These are phyloP conservation scores for Tetrastigma voinierianum DNA, from an alignment of 164 flowering plant genomes.

Conservation along the genomic window DNA sequence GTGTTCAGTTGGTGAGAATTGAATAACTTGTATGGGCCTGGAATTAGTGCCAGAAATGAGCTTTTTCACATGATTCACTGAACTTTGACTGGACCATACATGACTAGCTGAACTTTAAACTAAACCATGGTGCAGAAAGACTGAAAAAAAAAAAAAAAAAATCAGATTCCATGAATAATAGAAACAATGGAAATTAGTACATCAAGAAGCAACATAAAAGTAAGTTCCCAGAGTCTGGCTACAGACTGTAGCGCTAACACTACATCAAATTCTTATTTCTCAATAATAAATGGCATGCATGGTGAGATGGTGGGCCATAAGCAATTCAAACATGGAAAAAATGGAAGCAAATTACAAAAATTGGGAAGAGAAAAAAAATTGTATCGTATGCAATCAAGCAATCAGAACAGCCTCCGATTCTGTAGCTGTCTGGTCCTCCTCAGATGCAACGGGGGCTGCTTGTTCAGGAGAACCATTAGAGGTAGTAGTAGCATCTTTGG, in stretches of 20 bases:
- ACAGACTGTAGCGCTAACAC: constrained; percentile 5
- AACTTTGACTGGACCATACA: neutral
- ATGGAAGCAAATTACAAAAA: constrained; percentile 1
- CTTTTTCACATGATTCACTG: no score
- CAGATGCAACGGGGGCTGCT: constrained; percentile 30
- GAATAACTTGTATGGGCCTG: no score
- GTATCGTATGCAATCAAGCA: constrained; percentile 21
- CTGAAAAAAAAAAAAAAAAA: no score
- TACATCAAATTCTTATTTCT: constrained; percentile 25
- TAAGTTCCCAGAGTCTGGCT: neutral
- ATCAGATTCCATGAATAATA: neutral
- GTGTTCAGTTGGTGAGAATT: no score
- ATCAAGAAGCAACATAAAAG: constrained; percentile 9
- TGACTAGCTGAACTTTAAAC: neutral
- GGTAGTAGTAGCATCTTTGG: constrained; percentile 31
- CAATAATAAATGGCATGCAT: constrained; percentile 16
- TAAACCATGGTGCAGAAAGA: no score
- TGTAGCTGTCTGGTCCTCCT: constrained; percentile 31
- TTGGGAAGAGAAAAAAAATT: neutral
- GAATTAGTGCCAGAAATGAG: no score
- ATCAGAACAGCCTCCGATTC: constrained; percentile 34
- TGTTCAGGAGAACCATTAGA: constrained; percentile 29
- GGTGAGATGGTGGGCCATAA: constrained; percentile 9
- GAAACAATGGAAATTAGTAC: constrained; percentile 3
- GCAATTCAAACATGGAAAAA: constrained; percentile 1